Evolutionary conservation across 2,329 filamentous ascomycete genomes (phyloP).

Genomic region (Colletotrichum lupini): DNA sequence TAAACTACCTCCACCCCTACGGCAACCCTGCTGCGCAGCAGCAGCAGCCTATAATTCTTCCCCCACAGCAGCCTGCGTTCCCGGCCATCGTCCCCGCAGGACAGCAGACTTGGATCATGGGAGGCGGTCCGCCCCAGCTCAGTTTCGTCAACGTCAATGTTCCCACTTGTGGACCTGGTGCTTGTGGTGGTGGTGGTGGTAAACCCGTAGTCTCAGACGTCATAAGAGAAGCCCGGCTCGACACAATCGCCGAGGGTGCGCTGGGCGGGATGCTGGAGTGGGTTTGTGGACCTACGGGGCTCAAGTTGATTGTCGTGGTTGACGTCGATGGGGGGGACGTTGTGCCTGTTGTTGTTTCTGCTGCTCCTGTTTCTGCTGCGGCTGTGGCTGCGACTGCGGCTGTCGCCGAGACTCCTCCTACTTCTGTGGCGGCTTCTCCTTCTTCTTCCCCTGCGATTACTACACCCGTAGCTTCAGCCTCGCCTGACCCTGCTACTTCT

Average conservation of each 20-base stretch:
- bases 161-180: too few species aligned
- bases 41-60: too few species aligned
- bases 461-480: too few species aligned
- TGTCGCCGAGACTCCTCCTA: neutral
- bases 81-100: neutral
- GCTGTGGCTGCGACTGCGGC: neutral
- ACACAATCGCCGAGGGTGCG: neutral
- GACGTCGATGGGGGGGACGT: conserved; percentile 4
- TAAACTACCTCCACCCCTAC: conserved; percentile 26
- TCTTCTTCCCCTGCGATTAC: neutral
- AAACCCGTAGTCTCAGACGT: conserved; percentile 17
- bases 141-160: neutral
- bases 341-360: neutral
- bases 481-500: neutral
- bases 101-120: neutral
- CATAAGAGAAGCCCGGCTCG: conserved; percentile 5
- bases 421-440: neutral
- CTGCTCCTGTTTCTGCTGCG: neutral
- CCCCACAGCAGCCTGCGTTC: neutral
- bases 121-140: neutral
- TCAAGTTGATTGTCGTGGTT: conserved; percentile 23
- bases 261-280: conserved; percentile 15
- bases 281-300: conserved; percentile 5
- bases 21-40: neutral
- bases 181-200: too few species aligned